phyloP scores from a whole-genome alignment of 257 asterid species.

The Cruciata laevipes region DNA sequence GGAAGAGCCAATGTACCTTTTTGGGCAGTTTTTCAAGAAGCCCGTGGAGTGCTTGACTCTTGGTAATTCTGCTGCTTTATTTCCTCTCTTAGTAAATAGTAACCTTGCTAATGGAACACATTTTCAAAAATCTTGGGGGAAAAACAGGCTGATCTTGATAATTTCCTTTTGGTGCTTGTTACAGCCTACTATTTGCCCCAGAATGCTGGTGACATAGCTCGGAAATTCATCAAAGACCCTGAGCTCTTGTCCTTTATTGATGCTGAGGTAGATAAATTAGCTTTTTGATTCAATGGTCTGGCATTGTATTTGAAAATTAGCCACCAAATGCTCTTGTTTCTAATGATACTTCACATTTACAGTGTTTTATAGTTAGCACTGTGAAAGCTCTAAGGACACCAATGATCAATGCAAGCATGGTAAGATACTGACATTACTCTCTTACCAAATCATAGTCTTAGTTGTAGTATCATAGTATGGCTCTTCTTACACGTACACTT shows the following conservation, averaged over 20 bases:
- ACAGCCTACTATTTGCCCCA: constrained; percentile 94
- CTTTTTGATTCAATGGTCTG: constrained; percentile 9
- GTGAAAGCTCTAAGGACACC: constrained; percentile 90
- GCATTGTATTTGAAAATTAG: neutral
- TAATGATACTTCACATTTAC: constrained; percentile 16
- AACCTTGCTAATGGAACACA: neutral
- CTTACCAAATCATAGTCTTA: constrained; percentile 5
- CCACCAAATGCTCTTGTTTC: neutral
- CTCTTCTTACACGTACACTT: constrained; percentile 17
- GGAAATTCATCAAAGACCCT: constrained; percentile 76
- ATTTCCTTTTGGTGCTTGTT: constrained; percentile 25
- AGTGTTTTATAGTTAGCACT: constrained; percentile 99
- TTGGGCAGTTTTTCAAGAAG: constrained; percentile 88
- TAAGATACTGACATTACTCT: constrained; percentile 27
- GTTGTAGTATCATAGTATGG: neutral
- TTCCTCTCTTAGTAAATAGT: neutral
- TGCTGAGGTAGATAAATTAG: constrained; percentile 64
- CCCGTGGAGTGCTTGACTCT: constrained; percentile 91
- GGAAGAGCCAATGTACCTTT: constrained; percentile 91
- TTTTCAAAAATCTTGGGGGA: neutral
- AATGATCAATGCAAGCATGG: constrained; percentile 99
- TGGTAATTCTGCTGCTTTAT: constrained; percentile 39
- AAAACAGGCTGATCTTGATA: constrained; percentile 14
- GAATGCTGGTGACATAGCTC: constrained; percentile 91
- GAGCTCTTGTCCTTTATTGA: constrained; percentile 80